Evolutionary conservation across 805 yeast species (phyloP), one percentile per base, ranked within the genome.

Genomic region (Lipomyces spencermartinsiae): DNA sequence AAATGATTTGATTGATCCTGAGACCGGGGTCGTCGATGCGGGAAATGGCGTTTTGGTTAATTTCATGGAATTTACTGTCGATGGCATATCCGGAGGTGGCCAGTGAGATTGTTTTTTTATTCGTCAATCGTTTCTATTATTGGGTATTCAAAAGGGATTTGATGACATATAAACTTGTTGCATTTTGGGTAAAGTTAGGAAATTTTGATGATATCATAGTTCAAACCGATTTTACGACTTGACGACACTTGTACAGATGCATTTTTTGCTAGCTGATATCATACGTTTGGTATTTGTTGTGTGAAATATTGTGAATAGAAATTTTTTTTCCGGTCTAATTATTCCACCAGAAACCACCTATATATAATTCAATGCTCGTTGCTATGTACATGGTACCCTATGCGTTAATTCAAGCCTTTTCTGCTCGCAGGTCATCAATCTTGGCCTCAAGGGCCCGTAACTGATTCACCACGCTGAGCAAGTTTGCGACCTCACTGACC

Each of bases 391-490:
- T 43, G 6, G n/a, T 16, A n/a, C 49, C 4, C 49, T 43, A 43
- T 7, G 16, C 49, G 33, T 4, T n/a, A 54, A 54, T 12, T 22
- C 29, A 22, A 16, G 6, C 19, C 33, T 35, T 19, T 56, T 9
- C 7, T 16, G 19, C 33, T 25, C 63, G 51, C 29, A 25, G 31
- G 22, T 57, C 19, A 9, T 43, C 46, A 22, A 67, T 65, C 10
- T 39, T 56, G 14, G 31, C 56, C 51, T 63, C 70, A 53, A 67
- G 19, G 6, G 70, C 70, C 4, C 39, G 59, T 34, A 67, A 39
- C 37, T 60, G 22, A 37, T 53, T 67, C n/a, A 29, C 35, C 6
- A 67, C 37, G 5, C 65, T 51, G 29, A 63, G 19, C 59, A 67
- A 22, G 29, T 29, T 53, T 10, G 61, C 62, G 10, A 67, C 39